Evolutionary conservation across 2,329 filamentous ascomycete genomes (phyloP), one percentile per base, ranked within the genome.

Genomic region (Anthostomella pinea): DNA sequence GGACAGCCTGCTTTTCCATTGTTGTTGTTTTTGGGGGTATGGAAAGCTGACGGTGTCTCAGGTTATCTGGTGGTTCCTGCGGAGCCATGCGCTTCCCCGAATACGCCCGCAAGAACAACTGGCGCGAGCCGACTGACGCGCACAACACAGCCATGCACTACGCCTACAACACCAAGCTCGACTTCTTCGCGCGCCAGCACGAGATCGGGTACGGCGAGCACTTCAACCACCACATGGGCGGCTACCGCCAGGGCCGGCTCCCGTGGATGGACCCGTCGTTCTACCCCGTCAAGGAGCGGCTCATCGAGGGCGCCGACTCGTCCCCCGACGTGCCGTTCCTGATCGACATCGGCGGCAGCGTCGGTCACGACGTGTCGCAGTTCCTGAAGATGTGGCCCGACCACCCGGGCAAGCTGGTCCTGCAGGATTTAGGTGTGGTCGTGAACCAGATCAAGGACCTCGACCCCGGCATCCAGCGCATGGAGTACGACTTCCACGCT

Each of bases 381-480:
- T 64, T 72, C 38, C 55, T 34, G 3, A n/a, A 47, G 0, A 62
- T 65, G 30, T 62, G 63, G 41, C 62, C 67, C 0, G 33, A 59
- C 1, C 49, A 57, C 0, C 61, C 64, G 0, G 71, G 72, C 2
- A 55, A 60, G 4, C 49, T 75, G 3, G 51, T 77, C 1, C 54
- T 77, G 0, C 70, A 78, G 45, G 74, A 77, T 41, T 54, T 69
- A 5, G 60, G 65, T 0, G 51, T 58, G 3, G 66, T 74, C 5
- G 59, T 67, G 15, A 44, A 38, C 6, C 51, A 63, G 32, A 57
- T 61, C 14, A 38, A 52, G 15, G 41, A 55, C 2, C 46, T 66
- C 0, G 53, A 59, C 24, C 9, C 15, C 1, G 38, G 34, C 3
- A 63, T 69, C 23, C 51, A 60, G 33, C 38, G 45, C 4, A 63